Percentiles rank a stretch among this genome's conserved stretches.
Evolutionary conservation across 495 filamentous ascomycete species (phyloP).

Genomic region (Usnea hakonensis): DNA sequence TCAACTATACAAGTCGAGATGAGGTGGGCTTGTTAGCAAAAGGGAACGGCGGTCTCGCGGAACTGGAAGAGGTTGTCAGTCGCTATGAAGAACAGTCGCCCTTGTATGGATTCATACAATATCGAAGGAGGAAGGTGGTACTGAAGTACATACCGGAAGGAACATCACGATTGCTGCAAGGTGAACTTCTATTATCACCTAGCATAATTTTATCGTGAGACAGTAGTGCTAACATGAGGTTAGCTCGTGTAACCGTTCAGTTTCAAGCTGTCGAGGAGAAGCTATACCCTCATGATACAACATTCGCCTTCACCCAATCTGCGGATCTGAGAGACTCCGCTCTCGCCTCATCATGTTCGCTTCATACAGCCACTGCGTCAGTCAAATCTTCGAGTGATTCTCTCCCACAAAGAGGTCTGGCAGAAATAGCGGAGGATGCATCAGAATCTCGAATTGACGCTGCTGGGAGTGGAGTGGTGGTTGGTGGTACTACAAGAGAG

Average conservation of each 20-base stretch:
- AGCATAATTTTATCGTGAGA: background rate
- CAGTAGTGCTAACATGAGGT: constrained; percentile 9
- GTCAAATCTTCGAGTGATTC: constrained; percentile 81
- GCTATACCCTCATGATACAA: constrained; percentile 80
- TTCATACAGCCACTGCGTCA: constrained; percentile 83
- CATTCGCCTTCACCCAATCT: constrained; percentile 60
- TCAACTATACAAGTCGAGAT: constrained; percentile 86
- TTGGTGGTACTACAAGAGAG: background rate
- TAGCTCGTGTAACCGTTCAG: constrained; percentile 90
- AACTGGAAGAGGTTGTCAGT: constrained; percentile 69
- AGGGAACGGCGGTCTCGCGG: constrained; percentile 77
- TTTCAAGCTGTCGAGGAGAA: constrained; percentile 79
- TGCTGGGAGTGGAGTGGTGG: background rate
- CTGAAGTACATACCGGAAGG: constrained; percentile 88
- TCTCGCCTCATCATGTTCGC: constrained; percentile 78
- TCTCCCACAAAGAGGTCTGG: constrained; percentile 62
- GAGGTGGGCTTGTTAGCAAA: constrained; percentile 71
- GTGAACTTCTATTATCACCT: constrained; percentile 42
- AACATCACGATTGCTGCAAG: constrained; percentile 82
- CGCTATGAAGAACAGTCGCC: constrained; percentile 76
- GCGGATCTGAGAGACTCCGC: constrained; percentile 81
- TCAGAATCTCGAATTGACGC: constrained; percentile 44
- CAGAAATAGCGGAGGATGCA: constrained; percentile 82
- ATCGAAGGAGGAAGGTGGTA: constrained; percentile 81
- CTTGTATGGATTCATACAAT: constrained; percentile 84